Conservation (phyloP, 2,329 filamentous ascomycete species). For the Geosmithia putterillii region DNA sequence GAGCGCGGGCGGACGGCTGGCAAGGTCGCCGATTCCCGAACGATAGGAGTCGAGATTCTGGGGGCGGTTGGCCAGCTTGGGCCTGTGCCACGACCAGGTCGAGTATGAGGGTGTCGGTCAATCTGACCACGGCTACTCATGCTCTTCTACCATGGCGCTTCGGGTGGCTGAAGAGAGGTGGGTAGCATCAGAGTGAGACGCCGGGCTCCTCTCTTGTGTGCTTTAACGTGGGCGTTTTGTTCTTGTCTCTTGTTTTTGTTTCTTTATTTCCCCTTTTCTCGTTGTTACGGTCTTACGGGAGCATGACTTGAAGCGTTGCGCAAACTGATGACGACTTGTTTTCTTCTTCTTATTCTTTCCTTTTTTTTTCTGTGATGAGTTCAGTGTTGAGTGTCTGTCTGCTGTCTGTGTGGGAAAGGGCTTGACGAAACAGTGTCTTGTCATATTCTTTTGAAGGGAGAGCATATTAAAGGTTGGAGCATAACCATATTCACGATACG, state of each 20-base stretch:
- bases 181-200: not conserved
- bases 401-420: not conserved
- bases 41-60: conserved; percentile 35
- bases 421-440: not conserved
- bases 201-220: not conserved
- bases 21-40: conserved; percentile 51
- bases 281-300: too few species aligned
- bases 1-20: conserved; percentile 63
- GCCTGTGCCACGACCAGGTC: conserved; percentile 16
- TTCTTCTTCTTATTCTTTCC: not conserved
- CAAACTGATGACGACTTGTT: not conserved
- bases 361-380: not conserved
- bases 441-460: too few species aligned
- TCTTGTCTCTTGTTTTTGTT: not conserved
- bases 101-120: not conserved
- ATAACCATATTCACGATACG: too few species aligned
- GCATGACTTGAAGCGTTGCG: not conserved
- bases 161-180: too few species aligned
- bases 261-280: not conserved
- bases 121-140: too few species aligned
- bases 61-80: conserved; percentile 23
- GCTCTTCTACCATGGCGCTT: too few species aligned
- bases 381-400: too few species aligned
- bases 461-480: too few species aligned
- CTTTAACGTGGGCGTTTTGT: not conserved